Evolutionary conservation across 1,284 basidiomycete species (phyloP), one percentile per base, ranked within the genome.

Genomic region (Pholiota adiposa): DNA sequence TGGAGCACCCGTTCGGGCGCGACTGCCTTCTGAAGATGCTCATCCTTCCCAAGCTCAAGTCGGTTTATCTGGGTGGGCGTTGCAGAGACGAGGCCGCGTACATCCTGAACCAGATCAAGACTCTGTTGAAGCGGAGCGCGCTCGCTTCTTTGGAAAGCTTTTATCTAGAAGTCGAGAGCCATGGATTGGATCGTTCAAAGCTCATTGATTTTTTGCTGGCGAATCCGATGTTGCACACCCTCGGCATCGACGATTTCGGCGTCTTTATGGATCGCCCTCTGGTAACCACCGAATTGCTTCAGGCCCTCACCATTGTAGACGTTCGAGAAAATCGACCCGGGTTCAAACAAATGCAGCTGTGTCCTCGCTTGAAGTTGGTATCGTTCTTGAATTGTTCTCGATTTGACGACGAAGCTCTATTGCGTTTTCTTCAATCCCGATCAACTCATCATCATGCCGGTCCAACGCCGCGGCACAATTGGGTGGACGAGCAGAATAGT

Each of bases 1-100:
- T 65, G 34, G 64, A 63, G 36, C 61, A 65, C 51, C 64, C 64
- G 16, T 33, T 34, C 6, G 62, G 62, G 9, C 49, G 64, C 38
- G 53, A 62, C 25, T 19, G 16, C 11, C 53, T 65, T 2, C 21
- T 65, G 9, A 38, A 56, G 12, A 51, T 40, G 48, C 44, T 65
- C 12, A 27, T n/a, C 4, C 51, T 63, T 18, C 64, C 64, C 38
- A 59, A 54, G 16, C 58, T 65, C 44, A 56, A 41, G 29, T 33
- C 56, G 4, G 14, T 65, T n/a, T 60, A 38, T 38, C 52, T 65
- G 0, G 55, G 61, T 7, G 64, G 64, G 0, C 51, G 55, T 11
- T 62, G 64, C 50, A 51, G 43, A 44, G 54, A 50, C 21, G 33
- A 31, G 25, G 52, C 55, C 19, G 46, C 52, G 0, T 36, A 50